phyloP scores from a whole-genome alignment of 257 asterid genomes.

The Przewalskia tangutica region DNA sequence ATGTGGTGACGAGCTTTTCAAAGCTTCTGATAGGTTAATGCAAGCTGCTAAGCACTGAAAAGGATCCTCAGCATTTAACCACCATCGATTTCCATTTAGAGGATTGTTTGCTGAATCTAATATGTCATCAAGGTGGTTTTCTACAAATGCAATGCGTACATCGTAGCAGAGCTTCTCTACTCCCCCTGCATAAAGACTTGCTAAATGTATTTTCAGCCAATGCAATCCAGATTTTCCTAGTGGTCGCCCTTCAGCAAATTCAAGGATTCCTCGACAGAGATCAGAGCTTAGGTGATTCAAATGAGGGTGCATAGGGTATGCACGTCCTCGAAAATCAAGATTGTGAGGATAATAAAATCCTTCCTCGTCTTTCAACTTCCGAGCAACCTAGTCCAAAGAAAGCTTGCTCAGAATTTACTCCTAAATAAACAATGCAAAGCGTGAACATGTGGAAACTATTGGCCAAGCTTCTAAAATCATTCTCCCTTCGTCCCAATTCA shows the following conservation, averaged over 20 bases:
- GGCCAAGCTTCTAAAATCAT: too few species aligned
- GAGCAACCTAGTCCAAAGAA: constrained; percentile 68
- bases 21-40: constrained; percentile 73
- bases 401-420: constrained; percentile 10
- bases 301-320: constrained; percentile 99
- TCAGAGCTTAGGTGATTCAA: constrained; percentile 88
- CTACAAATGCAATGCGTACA: constrained; percentile 75
- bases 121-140: constrained; percentile 57
- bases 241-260: constrained; percentile 90
- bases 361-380: constrained; percentile 84
- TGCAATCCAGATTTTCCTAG: constrained; percentile 72
- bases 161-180: constrained; percentile 79
- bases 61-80: constrained; percentile 96
- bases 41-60: constrained; percentile 95
- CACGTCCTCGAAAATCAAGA: constrained; percentile 97
- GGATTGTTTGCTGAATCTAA: constrained; percentile 81
- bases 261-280: constrained; percentile 92
- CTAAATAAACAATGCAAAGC: not conserved
- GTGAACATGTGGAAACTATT: not conserved
- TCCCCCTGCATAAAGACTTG: constrained; percentile 87
- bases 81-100: constrained; percentile 79
- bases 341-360: constrained; percentile 97
- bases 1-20: constrained; percentile 71
- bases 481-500: too few species aligned
- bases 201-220: constrained; percentile 90